These are phyloP conservation scores for Linderina pennispora DNA, from an alignment of 192 early-diverging fungal genomes.

Conservation along the genomic window DNA sequence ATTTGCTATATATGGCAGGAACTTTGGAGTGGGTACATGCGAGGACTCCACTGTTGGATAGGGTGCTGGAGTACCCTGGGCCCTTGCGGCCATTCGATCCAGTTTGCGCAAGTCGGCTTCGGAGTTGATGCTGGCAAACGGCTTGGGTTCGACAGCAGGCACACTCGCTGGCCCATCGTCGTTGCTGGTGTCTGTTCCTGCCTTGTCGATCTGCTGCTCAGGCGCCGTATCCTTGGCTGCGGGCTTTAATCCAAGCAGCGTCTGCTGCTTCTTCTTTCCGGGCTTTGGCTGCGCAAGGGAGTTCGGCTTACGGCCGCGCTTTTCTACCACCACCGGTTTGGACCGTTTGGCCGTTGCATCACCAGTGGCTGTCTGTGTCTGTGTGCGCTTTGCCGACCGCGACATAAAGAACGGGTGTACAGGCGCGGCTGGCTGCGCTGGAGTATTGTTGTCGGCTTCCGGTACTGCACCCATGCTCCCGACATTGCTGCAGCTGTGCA, in stretches of 20 bases:
- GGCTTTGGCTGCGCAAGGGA: neutral
- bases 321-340: slow-evolving; percentile 3
- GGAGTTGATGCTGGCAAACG: neutral
- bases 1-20: no score
- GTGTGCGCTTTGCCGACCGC: slow-evolving; percentile 16
- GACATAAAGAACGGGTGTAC: slow-evolving; percentile 5
- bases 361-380: neutral
- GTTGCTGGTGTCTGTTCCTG: no score
- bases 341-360: no score
- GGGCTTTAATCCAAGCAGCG: no score
- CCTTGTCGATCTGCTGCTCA: no score
- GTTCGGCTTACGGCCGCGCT: slow-evolving; percentile 16
- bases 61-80: slow-evolving; percentile 18
- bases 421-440: no score
- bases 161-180: no score
- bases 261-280: neutral
- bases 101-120: neutral
- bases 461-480: no score
- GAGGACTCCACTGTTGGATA: slow-evolving; percentile 17
- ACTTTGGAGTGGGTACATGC: slow-evolving; percentile 23
- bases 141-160: neutral
- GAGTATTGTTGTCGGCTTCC: no score
- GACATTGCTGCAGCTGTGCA: no score
- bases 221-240: no score
- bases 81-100: neutral